Percentiles rank a stretch among this genome's conserved stretches.
phyloP scores from a whole-genome alignment of 768 basidiomycete species.

The Daedaleopsis nitida region DNA sequence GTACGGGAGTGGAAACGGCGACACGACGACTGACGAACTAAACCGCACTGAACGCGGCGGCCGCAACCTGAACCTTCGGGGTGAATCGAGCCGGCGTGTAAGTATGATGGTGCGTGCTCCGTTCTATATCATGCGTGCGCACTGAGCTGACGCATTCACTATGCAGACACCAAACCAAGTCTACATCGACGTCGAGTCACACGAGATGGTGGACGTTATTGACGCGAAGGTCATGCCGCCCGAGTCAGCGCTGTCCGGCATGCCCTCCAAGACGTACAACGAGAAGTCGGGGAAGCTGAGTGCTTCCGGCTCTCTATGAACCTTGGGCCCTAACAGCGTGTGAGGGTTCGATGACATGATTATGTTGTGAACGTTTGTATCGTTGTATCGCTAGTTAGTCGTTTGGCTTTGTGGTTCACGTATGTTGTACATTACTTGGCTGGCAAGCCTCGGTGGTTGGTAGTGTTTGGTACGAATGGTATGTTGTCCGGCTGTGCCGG shows the following conservation, averaged over 20 bases:
- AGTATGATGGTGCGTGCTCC: conserved; percentile 17
- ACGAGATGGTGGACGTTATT: conserved; percentile 25
- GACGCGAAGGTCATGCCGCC: conserved; percentile 5
- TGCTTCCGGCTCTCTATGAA: conserved; percentile 9
- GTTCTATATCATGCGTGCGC: background rate
- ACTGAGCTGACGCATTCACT: background rate
- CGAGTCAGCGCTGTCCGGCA: conserved; percentile 1
- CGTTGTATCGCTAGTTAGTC: background rate
- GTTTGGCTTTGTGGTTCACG: background rate
- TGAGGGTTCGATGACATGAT: background rate
- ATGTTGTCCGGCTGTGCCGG: no score
- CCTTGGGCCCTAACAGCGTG: background rate
- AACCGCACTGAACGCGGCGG: conserved; percentile 11
- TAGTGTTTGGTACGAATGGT: no score
- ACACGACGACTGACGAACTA: conserved; percentile 13
- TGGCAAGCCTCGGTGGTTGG: no score
- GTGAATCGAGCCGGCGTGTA: conserved; percentile 18
- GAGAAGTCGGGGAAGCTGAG: conserved; percentile 16
- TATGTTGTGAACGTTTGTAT: background rate
- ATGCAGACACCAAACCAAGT: conserved; percentile 21
- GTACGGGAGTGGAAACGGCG: conserved; percentile 22
- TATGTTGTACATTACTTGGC: background rate
- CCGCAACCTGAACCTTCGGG: conserved; percentile 11
- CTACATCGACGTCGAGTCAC: conserved; percentile 31
- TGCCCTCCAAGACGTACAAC: conserved; percentile 9